Evolutionary conservation across 768 basidiomycete species (phyloP), one percentile per base, ranked within the genome.

Genomic region (Naganishia kalamii): DNA sequence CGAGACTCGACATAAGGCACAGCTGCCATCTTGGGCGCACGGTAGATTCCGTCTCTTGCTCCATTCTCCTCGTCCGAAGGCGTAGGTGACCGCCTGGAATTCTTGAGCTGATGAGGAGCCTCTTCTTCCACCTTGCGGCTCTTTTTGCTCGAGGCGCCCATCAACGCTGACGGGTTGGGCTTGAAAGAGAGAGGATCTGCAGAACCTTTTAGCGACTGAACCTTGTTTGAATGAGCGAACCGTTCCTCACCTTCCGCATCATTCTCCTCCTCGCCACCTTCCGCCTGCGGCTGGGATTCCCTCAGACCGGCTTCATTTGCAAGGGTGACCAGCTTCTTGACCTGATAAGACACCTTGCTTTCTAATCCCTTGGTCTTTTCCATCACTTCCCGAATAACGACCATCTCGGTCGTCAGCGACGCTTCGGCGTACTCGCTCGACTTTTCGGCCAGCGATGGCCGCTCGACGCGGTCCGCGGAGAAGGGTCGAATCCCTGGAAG

Each of bases 311-410:
- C 86, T 70, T 88, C 51, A n/a, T 67, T 85, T 0, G 90, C 87
- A 5, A 89, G 78, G 66, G 85, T 83, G 29, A 93, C 84, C 19
- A 99, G 84, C 75, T 98, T 97, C 70, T 97, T 92, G 71, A 99
- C 90, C 76, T 98, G 96, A 77, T 99, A 97, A 51, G 84, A 85
- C 83, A 99, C 88, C 73, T 89, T 86, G 60, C 82, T 82, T 78
- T 98, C 93, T 25, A 99, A 82, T 0, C 85, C 82, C 65, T 87
- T 87, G 51, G 88, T 82, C 80, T 96, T 97, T 75, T 99, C 96
- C 48, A 98, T 83, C 10, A 90, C 85, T 47, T 92, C 80, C 13
- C 92, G 85, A 21, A 84, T 83, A 73, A 94, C 88, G 7, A 92
- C 86, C 6, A 90, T 72, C 75, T 93, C 90, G 19, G 60, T 50